Evolutionary conservation across 106 monocot genomes (phyloP), one percentile per base, ranked within the genome.

Genomic region (Chionographis japonica): DNA sequence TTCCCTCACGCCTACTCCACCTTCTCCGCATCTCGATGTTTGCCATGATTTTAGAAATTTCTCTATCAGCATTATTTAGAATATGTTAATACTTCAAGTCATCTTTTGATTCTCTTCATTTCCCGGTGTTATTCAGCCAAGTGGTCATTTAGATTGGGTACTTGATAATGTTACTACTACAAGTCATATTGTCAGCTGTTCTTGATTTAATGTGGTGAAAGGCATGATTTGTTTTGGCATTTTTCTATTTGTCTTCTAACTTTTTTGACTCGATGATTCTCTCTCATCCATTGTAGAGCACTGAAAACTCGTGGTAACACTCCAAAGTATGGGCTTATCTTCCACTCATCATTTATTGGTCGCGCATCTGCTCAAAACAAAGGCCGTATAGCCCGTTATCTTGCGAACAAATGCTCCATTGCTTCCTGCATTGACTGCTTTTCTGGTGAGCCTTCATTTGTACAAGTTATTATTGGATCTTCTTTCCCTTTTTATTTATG

Each of bases 361-460:
- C 92, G 95, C 52, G 92, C 92, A 61, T 89, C 94, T 69, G 63
- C 82, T 43, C 56, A 66, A 7, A 95, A 95, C 83, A 95, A 91
- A 70, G 94, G 94, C n/a, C 92, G 95, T 8, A 40, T 97, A 56
- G 95, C 95, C 70, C 92, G 95, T n/a, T 97, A 89, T 41, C 89
- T 97, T 73, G 95, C 92, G 40, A 95, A 91, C 72, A 95, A 95
- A 66, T 95, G 94, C 75, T 95, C 94, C 4, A 91, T 95, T 75
- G 94, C 94, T 39, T 84, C 89, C 27, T 86, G 95, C 59, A 97
- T 97, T 58, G 95, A 97, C 38, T 97, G 95, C n/a, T 97, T 86
- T 68, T 92, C 92, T 54, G 95, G 95, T 86, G 54, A 72, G 60
- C 62, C 40, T 17, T 52, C 4, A 5, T 14, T 60, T 63, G 9